Percentiles rank a stretch among this genome's conserved stretches.
Evolutionary conservation across 140 eudicot species (phyloP).

Genomic region (Senecio squalidus): DNA sequence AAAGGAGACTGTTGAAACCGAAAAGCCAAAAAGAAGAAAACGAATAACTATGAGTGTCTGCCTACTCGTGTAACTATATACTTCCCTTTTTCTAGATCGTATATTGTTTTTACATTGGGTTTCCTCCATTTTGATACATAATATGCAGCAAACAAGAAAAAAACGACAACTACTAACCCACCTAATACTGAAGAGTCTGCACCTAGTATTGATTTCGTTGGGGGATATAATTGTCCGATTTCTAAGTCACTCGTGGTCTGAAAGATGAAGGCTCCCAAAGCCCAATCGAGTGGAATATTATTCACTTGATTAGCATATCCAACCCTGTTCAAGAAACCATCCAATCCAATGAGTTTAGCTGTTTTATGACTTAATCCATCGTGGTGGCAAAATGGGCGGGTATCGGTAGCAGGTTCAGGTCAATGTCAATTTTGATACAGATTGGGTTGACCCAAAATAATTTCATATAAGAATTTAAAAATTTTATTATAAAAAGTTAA

Average conservation of each 20-base stretch:
- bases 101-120: conserved; percentile 83
- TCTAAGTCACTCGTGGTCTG: conserved; percentile 40
- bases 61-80: conserved; percentile 73
- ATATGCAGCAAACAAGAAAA: conserved; percentile 39
- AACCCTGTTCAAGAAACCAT: conserved; percentile 46
- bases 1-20: conserved; percentile 3
- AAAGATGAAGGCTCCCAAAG: conserved; percentile 83
- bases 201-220: conserved; percentile 20
- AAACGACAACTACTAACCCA: conserved; percentile 28
- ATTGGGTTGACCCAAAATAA: not conserved
- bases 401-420: not conserved
- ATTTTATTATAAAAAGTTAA: not conserved
- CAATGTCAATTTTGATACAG: not conserved
- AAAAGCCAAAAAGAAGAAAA: not conserved
- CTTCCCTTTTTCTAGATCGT: conserved; percentile 90
- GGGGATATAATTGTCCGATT: conserved; percentile 26
- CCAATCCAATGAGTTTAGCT: not conserved
- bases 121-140: conserved; percentile 59
- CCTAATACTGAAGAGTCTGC: conserved; percentile 27
- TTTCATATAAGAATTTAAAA: not conserved
- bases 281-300: conserved; percentile 90
- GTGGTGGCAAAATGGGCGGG: not conserved
- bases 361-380: not conserved
- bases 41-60: conserved; percentile 49
- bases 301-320: conserved; percentile 67